Evolutionary conservation across 2,329 filamentous ascomycete genomes (phyloP), one percentile per base, ranked within the genome.

Genomic region (Pseudofabraea citricarpa): DNA sequence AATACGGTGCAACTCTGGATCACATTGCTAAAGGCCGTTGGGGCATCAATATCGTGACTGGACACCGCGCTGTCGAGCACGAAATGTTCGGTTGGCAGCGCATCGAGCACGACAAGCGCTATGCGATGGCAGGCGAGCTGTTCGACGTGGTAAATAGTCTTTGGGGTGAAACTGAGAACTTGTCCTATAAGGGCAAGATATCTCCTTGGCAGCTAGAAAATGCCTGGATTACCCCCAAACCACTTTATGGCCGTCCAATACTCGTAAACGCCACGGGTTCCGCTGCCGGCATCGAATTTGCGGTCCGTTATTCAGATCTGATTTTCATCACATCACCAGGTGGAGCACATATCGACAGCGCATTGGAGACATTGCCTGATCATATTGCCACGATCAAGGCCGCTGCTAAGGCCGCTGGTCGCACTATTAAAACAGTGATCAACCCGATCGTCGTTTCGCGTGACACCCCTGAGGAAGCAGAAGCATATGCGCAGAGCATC

Each of bases 11-110:
- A 13, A 56, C 51, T 7, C 39, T 56, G 3, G 54, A 56, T 29
- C 53, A 55, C 29, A 55, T 56, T 43, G 42, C 53, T 21, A 52
- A 52, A 15, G 54, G 54, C 16, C 49, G 54, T 6, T 56, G 53
- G 52, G 54, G 54, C 13, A 54, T 56, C 36, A 56, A 56, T 27
- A 53, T 56, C 31, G 54, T 56, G 10, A 56, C 54, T 10, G 54
- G 54, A 8, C 52, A 56, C 39, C 48, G 52, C 6, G 43, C 53
- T 6, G 41, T 54, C 22, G 53, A 53, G 36, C 52, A 56, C 40
- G 48, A 54, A 38, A 55, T 55, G 52, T 56, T 56, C 37, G 53
- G 53, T 16, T 46, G 52, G 47, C 46, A 51, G 23, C 50, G 47
- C n/a, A 56, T 56, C 36, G 53, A 55, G 42, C 53, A 56, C 29